Conservation (phyloP, 139 green algal species). For the Chara braunii region DNA sequence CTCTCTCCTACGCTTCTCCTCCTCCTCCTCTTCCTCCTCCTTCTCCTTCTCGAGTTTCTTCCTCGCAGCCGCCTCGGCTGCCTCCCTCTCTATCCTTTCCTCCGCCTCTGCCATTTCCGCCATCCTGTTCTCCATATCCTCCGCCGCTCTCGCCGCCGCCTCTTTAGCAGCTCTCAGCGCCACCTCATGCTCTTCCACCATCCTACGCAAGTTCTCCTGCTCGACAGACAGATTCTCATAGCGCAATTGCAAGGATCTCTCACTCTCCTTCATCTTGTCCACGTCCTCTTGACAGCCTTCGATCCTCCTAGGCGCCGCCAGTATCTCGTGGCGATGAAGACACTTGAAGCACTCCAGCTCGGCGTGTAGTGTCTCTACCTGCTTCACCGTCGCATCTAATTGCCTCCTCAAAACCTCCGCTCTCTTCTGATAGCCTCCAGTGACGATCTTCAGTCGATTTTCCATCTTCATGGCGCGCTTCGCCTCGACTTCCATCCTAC, state of each 20-base stretch:
- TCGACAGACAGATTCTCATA: slow-evolving; percentile 40
- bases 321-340: slow-evolving; percentile 20
- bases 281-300: slow-evolving; percentile 23
- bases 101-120: neutral
- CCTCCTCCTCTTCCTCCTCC: slow-evolving; percentile 1
- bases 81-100: neutral
- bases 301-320: slow-evolving; percentile 19
- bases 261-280: neutral
- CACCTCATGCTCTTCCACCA: neutral
- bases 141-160: neutral
- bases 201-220: slow-evolving; percentile 14
- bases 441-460: slow-evolving; percentile 11
- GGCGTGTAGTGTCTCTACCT: slow-evolving; percentile 17
- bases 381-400: slow-evolving; percentile 14
- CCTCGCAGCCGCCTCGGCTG: neutral
- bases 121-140: neutral
- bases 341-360: slow-evolving; percentile 32
- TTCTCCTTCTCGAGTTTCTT: slow-evolving; percentile 5
- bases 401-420: slow-evolving; percentile 13
- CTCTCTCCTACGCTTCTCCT: neutral
- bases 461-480: slow-evolving; percentile 29
- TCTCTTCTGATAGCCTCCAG: slow-evolving; percentile 27
- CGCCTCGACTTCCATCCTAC: slow-evolving; percentile 9
- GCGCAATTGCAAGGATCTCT: slow-evolving; percentile 26
- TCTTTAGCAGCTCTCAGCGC: neutral